Evolutionary conservation across 805 yeast species (phyloP), one percentile per base, ranked within the genome.

Genomic region (Wickerhamomyces hampshirensis): DNA sequence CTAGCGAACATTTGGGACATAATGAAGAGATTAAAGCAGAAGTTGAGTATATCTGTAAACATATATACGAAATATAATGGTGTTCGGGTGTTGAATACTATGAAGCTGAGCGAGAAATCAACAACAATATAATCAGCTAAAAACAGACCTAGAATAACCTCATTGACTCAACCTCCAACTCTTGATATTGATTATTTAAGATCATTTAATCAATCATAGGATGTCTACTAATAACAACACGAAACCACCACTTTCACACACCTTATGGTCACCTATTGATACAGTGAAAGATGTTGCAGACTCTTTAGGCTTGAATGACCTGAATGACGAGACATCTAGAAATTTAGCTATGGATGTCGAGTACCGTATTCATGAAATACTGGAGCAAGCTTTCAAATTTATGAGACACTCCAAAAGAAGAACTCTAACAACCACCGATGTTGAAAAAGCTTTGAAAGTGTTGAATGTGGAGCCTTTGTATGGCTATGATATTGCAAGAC

Each of bases 341-440:
- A 86, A 93, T 44, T 66, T 93, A 43, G 98, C 99, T 6, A 93
- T 93, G 98, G 99, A 93, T 58, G 94, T 93, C n/a, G 99, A 93
- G 63, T 93, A 94, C 59, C 75, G 98, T 44, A 85, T 93, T 46
- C 91, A 91, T 58, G 98, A 93, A 62, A 84, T 93, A 27, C 66
- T 94, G 42, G 98, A 93, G 58, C 95, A 93, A 47, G 98, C 98
- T 15, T 77, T 84, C 38, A 93, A 93, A 59, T 91, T 91, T 61
- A 93, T 91, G 91, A 73, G 96, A 48, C 97, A 93, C 60, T 78
- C 93, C 18, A 91, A 89, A 59, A 68, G 98, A 31, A 82, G 84
- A 42, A 73, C 84, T 0, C 64, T 93, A 26, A 77, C 87, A 18
- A 85, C 96, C 0, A 71, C 74, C 30, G 98, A 93, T 61, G 75